Conservation (phyloP, 164 flowering plant species). For the Dillenia turbinata region DNA sequence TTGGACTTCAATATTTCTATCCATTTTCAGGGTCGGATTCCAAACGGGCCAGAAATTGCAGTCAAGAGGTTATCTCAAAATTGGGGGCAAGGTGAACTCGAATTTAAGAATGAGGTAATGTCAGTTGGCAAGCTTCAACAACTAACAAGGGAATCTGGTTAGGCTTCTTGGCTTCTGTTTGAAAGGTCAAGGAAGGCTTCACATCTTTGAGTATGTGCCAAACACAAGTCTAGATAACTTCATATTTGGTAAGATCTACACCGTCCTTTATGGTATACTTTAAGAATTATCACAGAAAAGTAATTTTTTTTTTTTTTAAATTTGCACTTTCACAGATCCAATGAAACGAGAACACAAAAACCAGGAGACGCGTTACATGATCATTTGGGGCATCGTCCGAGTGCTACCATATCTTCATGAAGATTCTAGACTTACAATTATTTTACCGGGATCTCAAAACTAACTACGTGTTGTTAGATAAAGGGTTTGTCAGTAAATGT, state of each 20-base stretch:
- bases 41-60: conserved; percentile 6
- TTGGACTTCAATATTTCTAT: background rate
- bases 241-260: conserved; percentile 10
- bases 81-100: conserved; percentile 6
- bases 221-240: conserved; percentile 10
- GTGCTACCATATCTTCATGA: conserved; percentile 42
- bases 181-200: conserved; percentile 7
- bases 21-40: conserved; percentile 27
- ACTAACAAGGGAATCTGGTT: conserved; percentile 11
- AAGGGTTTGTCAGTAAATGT: too few species aligned
- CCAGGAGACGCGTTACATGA: conserved; percentile 28
- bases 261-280: background rate
- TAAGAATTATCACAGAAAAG: background rate
- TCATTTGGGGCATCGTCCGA: conserved; percentile 31
- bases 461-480: conserved; percentile 33
- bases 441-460: conserved; percentile 39
- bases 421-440: conserved; percentile 40
- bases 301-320: background rate
- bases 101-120: conserved; percentile 14
- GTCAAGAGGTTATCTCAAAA: conserved; percentile 11
- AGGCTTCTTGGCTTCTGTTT: conserved; percentile 15
- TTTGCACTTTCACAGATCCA: too few species aligned
- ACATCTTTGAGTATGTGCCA: conserved; percentile 23
- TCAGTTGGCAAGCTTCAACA: conserved; percentile 11
- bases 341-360: conserved; percentile 10